These are phyloP conservation scores for Boletus subcaerulescens DNA, from an alignment of 768 basidiomycete genomes.

Conservation along the genomic window DNA sequence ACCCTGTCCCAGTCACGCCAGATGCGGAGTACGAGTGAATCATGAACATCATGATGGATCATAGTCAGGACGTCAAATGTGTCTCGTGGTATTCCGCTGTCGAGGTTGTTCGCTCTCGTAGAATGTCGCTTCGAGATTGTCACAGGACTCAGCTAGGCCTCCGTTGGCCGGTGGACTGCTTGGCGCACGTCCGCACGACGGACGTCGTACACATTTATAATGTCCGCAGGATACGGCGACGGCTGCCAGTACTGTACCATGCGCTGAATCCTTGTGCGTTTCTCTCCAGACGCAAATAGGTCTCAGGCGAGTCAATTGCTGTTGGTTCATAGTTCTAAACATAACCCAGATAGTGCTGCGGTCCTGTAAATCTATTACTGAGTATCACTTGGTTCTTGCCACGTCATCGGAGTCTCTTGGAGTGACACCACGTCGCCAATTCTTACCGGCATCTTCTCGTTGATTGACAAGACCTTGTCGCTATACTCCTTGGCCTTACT, in stretches of 20 bases:
- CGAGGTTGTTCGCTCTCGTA: constrained; percentile 56
- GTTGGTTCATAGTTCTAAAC: not conserved
- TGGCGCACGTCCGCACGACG: too few relatives aligned
- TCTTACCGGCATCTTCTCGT: not conserved
- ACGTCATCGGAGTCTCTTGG: constrained; percentile 13
- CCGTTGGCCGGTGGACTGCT: too few relatives aligned
- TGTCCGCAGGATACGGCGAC: constrained; percentile 12
- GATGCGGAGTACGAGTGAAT: constrained; percentile 94
- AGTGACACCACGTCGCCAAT: constrained; percentile 3
- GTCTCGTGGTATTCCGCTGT: constrained; percentile 94
- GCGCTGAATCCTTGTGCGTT: constrained; percentile 9
- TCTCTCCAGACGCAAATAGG: constrained; percentile 17
- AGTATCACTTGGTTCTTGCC: constrained; percentile 14
- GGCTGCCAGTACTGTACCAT: constrained; percentile 2
- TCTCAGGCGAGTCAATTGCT: not conserved
- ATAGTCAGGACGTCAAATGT: constrained; percentile 92
- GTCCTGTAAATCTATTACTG: constrained; percentile 9
- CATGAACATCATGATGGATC: constrained; percentile 95
- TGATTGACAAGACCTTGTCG: constrained; percentile 18
- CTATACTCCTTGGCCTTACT: constrained; percentile 1
- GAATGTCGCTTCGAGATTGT: not conserved
- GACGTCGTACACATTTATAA: too few relatives aligned
- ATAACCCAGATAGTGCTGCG: constrained; percentile 6
- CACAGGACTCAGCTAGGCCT: too few relatives aligned
- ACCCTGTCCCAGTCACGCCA: constrained; percentile 61